Base-by-base conservation (phyloP, 345 rosid genomes). In the Conringia planisiliqua region DNA sequence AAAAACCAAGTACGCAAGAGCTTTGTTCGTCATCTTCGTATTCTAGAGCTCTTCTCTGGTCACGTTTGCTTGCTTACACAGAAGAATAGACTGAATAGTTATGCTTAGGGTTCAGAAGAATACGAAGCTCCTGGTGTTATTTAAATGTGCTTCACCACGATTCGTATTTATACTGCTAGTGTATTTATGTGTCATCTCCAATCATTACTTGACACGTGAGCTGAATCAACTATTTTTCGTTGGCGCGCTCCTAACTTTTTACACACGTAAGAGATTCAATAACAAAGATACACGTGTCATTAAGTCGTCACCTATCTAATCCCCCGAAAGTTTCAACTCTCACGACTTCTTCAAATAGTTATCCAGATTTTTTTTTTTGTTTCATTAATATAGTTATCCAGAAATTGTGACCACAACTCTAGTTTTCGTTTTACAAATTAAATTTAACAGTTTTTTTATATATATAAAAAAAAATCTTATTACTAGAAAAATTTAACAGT, bases 21-120 rank as follows among this genome's bases (percentile, higher is more conserved):
- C 67, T 60, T 51, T 72, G 44, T 26, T 72, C 62, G 66, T 63
- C 70, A 74, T 70, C 76, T 32, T 75, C 84, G 64, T 71, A 22
- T 17, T 59, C 50, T 12, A 39, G 62, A 61, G 12, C 2, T 55
- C 72, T 24, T 40, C 18, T 54, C 57, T 20, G 27, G n/a, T 18
- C 30, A 4, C 14, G 4, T 62, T 32, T 5, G 59, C 18, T 22
- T 22, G 13, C 14, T 35, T 22, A 22, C 24, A 18, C n/a, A 6
- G 38, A 12, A 54, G 40, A 57, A 57, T 32, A n/a, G n/a, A n/a
- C n/a, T n/a, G n/a, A n/a, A n/a, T n/a, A n/a, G 40, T 40, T 44
- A 8, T 16, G 14, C 14, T 61, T 62, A 12, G 47, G 50, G 33
- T 57, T 57, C 6, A 2, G 38, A 13, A 54, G 20, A 32, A 35